phyloP scores from a whole-genome alignment of 352 stramenopile species.

The Phytophthora ohioensis region DNA sequence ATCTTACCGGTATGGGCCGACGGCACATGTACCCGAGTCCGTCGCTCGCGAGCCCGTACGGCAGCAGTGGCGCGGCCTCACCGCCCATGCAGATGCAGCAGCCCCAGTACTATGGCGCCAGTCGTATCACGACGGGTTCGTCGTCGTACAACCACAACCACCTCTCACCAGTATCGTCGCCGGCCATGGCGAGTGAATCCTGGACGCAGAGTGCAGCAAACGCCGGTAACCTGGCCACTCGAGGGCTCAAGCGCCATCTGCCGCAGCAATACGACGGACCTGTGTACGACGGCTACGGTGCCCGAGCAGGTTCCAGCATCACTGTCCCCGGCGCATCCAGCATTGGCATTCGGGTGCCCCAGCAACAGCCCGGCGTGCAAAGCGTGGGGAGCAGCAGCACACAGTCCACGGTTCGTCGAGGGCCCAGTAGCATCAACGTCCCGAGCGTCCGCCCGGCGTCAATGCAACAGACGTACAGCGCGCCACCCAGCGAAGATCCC shows the following conservation, averaged over 20 bases:
- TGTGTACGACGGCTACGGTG: constrained; percentile 18
- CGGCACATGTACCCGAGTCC: constrained; percentile 25
- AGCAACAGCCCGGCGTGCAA: constrained; percentile 6
- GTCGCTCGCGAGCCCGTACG: constrained; percentile 18
- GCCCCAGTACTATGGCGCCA: constrained; percentile 26
- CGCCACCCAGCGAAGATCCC: constrained; percentile 47
- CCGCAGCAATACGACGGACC: constrained; percentile 40
- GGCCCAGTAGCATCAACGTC: constrained; percentile 20
- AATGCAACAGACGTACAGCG: constrained; percentile 29
- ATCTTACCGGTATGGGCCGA: constrained; percentile 22
- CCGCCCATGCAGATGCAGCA: constrained; percentile 37
- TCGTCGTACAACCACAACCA: constrained; percentile 35
- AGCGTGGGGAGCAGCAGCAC: constrained; percentile 8
- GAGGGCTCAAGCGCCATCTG: constrained; percentile 54
- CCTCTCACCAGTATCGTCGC: constrained; percentile 39
- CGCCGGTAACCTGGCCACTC: constrained; percentile 7
- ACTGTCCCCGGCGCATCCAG: neutral
- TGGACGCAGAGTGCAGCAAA: constrained; percentile 25
- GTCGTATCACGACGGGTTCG: constrained; percentile 30
- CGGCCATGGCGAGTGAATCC: constrained; percentile 37
- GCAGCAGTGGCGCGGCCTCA: constrained; percentile 6
- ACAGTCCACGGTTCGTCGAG: constrained; percentile 23
- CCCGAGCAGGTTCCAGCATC: neutral
- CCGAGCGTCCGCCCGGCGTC: constrained; percentile 7
- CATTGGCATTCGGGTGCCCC: neutral